These are phyloP conservation scores for Malus sylvestris DNA, from an alignment of 306 rosid species.

Conservation along the genomic window DNA sequence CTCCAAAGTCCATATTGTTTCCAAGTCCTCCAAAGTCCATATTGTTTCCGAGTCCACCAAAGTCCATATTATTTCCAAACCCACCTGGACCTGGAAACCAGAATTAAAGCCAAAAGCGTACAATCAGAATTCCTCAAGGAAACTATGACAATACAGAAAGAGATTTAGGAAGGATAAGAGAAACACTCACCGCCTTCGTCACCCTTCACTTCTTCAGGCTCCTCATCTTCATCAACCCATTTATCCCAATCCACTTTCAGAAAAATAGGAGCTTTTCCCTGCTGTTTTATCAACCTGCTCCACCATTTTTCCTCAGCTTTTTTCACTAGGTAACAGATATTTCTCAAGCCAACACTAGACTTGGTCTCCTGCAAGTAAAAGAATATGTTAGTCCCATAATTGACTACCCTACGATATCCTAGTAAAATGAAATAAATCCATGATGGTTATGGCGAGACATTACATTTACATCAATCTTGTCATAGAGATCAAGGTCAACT, in stretches of 20 bases:
- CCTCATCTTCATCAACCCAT: slow-evolving; percentile 85
- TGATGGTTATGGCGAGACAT: background rate
- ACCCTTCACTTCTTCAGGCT: slow-evolving; percentile 16
- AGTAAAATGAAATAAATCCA: background rate
- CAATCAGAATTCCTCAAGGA: background rate
- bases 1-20: background rate
- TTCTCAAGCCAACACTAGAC: slow-evolving; percentile 46
- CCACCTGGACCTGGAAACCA: slow-evolving; percentile 23
- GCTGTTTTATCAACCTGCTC: slow-evolving; percentile 55
- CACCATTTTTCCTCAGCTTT: slow-evolving; percentile 66
- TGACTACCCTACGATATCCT: background rate
- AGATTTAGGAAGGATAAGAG: background rate
- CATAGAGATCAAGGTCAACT: slow-evolving; percentile 49
- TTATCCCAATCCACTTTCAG: slow-evolving; percentile 77
- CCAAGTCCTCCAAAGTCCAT: background rate
- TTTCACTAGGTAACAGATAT: slow-evolving; percentile 40
- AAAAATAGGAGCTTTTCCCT: slow-evolving; percentile 52
- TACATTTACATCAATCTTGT: slow-evolving; percentile 51
- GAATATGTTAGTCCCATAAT: background rate
- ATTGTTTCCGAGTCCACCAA: background rate
- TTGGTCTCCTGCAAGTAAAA: slow-evolving; percentile 45
- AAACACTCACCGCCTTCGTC: slow-evolving; percentile 14
- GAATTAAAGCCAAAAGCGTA: background rate
- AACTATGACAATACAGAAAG: background rate
- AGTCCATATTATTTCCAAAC: background rate